A percentile compares a stretch with the other conserved stretches of the same genome.
Conservation (phyloP, 1,284 basidiomycete genomes). For the Golubevia sp. region DNA sequence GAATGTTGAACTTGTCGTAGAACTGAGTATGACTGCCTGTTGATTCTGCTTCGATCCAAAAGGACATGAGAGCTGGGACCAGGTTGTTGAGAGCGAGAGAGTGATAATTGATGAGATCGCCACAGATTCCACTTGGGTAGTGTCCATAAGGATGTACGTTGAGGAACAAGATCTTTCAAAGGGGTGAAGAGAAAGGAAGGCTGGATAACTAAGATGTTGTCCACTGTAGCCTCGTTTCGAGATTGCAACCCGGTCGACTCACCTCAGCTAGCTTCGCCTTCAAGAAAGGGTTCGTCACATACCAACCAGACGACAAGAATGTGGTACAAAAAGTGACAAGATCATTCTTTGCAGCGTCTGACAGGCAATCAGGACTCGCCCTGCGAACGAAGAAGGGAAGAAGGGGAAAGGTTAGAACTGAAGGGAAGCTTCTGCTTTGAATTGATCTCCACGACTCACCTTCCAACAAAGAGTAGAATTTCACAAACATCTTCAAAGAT, state of each 20-base stretch:
- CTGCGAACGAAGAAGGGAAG: slow-evolving; percentile 62
- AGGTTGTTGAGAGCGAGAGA: slow-evolving; percentile 83
- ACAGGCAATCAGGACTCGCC: slow-evolving; percentile 77
- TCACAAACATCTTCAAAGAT: slow-evolving; percentile 92
- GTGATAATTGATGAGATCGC: slow-evolving; percentile 80
- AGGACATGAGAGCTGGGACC: slow-evolving; percentile 88
- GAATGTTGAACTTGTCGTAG: slow-evolving; percentile 91
- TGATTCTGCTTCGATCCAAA: slow-evolving; percentile 97
- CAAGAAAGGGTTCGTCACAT: slow-evolving; percentile 97
- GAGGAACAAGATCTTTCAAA: slow-evolving; percentile 76
- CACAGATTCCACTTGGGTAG: slow-evolving; percentile 77
- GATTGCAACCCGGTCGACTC: slow-evolving; percentile 28
- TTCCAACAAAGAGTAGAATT: slow-evolving; percentile 75
- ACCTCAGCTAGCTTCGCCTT: slow-evolving; percentile 97
- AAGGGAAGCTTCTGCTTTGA: background rate
- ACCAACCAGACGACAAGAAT: slow-evolving; percentile 91
- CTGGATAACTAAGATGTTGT: slow-evolving; percentile 5
- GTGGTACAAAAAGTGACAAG: slow-evolving; percentile 87
- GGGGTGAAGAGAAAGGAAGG: background rate
- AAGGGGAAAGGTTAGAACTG: slow-evolving; percentile 7
- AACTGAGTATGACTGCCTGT: slow-evolving; percentile 98
- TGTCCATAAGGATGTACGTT: slow-evolving; percentile 78
- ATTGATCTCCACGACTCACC: slow-evolving; percentile 68
- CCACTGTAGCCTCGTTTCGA: background rate
- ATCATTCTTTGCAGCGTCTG: slow-evolving; percentile 75